Base-by-base conservation (phyloP, 208 protist genomes). In the Acanthamoeba lenticulata region DNA sequence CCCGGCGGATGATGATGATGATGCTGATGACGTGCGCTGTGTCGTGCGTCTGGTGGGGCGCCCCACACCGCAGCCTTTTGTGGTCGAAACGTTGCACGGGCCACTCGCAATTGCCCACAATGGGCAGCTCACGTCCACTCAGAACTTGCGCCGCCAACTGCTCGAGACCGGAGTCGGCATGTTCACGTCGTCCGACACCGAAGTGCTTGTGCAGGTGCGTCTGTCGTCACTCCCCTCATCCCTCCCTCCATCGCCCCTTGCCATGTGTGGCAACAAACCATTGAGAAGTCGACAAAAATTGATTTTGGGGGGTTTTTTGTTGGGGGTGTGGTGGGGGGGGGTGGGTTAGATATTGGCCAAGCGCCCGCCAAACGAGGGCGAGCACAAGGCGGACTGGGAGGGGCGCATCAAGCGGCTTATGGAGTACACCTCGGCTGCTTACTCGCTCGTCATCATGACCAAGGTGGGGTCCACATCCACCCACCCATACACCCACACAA, bases 31-130 rank as follows among this genome's bases (percentile, higher is more conserved):
- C 38, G 5, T n/a, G 17, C n/a, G 32, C 15, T 72, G 62, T 0
- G 62, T 72, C 15, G 2, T 62, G 55, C 0, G 55, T 55, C 15
- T 55, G 47, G 47, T 4, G 47, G 3, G 0, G 55, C 29, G 19
- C 29, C 3, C 17, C n/a, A n/a, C n/a, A n/a, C n/a, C n/a, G 21
- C 95, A 96, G 67, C 95, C 95, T n/a, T 94, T 95, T 4, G 90
- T 96, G 0, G 81, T 96, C 11, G 91, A 96, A 32, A 96, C 95
- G 38, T 47, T 94, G 3, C 93, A 95, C 52, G 95, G 95, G 36
- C 92, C 93, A 45, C 60, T 96, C 42, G 95, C 90, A 4, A 92
- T 96, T 0, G 95, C 90, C 4, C 93, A 96, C 57, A 96, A 96
- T 49, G 95, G 95, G 7, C 62, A 94, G 52, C 47, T 94, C 5